Percentiles rank a stretch among this genome's conserved stretches.
These are phyloP conservation scores for Penicillium lagena DNA, from an alignment of 495 filamentous ascomycete genomes.

Conservation along the genomic window DNA sequence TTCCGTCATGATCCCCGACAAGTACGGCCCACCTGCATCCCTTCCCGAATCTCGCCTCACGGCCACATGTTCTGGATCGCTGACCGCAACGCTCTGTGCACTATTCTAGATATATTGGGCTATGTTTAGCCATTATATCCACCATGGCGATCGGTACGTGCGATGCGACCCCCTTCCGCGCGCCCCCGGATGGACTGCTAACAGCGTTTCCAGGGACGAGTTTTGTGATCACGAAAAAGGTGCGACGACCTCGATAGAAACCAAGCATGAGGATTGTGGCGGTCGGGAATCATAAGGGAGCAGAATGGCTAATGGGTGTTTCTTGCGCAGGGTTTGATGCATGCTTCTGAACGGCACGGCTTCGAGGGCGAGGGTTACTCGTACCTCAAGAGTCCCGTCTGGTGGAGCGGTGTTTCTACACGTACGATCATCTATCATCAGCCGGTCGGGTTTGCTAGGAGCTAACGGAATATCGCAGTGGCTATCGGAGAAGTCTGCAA, in stretches of 20 bases:
- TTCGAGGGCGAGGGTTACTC: conserved; percentile 96
- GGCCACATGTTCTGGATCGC: conserved; percentile 2
- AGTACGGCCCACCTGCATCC: conserved; percentile 48
- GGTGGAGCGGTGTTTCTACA: conserved; percentile 91
- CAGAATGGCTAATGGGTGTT: conserved; percentile 9
- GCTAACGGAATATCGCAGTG: conserved; percentile 43
- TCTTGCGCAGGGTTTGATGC: conserved; percentile 67
- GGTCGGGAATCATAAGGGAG: too few species aligned
- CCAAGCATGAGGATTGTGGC: too few species aligned
- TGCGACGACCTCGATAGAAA: conserved; percentile 23
- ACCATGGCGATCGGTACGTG: conserved; percentile 87
- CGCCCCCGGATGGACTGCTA: conserved; percentile 1
- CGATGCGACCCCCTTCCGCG: background rate
- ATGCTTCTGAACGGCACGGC: conserved; percentile 82
- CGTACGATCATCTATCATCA: conserved; percentile 45
- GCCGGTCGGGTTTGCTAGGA: background rate
- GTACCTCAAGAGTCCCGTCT: conserved; percentile 85
- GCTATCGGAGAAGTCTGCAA: conserved; percentile 85
- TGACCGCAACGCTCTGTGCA: background rate
- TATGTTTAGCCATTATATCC: conserved; percentile 81
- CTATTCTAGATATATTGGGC: conserved; percentile 70
- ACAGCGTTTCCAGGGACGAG: conserved; percentile 58
- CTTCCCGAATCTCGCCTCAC: conserved; percentile 3
- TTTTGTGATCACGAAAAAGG: conserved; percentile 93
- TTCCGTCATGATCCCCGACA: conserved; percentile 72